phyloP scores from a whole-genome alignment of 176 grass and related monocot species.

The Oryza brachyantha region DNA sequence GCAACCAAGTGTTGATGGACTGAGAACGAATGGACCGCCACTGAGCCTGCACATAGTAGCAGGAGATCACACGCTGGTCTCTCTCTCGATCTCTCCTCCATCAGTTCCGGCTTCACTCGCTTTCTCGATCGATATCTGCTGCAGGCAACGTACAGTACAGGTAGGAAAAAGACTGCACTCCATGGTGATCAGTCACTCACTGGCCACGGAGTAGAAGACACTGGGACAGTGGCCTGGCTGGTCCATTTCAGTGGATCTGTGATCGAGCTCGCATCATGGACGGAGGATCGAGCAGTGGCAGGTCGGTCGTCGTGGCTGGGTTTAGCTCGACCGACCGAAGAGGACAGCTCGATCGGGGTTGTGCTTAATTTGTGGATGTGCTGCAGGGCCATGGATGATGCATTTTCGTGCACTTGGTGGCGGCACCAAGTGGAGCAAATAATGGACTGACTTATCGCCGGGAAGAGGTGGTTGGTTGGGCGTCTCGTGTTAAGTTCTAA shows the following conservation, averaged over 20 bases:
- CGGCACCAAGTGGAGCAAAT: too few species aligned
- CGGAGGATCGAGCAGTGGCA: not conserved
- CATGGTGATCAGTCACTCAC: not conserved
- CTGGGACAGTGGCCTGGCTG: too few species aligned
- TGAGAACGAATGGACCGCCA: not conserved
- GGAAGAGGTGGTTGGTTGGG: too few species aligned
- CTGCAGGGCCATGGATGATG: too few species aligned
- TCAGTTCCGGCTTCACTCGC: not conserved
- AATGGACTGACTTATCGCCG: too few species aligned
- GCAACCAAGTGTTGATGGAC: not conserved
- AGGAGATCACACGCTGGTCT: not conserved
- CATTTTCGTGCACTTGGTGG: too few species aligned
- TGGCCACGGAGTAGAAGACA: too few species aligned
- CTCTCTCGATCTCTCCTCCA: not conserved
- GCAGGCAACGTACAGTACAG: not conserved
- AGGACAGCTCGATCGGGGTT: slow-evolving; percentile 16
- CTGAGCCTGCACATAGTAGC: not conserved
- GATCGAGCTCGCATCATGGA: too few species aligned
- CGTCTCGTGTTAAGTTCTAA: too few species aligned
- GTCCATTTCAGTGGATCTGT: not conserved
- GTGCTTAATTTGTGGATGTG: too few species aligned
- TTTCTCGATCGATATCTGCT: too few species aligned
- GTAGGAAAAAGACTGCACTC: not conserved
- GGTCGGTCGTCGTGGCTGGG: not conserved
- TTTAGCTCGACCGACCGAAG: not conserved